Evolutionary conservation across 345 rosid genomes (phyloP).

Genomic region (Diplotaxis tenuifolia): DNA sequence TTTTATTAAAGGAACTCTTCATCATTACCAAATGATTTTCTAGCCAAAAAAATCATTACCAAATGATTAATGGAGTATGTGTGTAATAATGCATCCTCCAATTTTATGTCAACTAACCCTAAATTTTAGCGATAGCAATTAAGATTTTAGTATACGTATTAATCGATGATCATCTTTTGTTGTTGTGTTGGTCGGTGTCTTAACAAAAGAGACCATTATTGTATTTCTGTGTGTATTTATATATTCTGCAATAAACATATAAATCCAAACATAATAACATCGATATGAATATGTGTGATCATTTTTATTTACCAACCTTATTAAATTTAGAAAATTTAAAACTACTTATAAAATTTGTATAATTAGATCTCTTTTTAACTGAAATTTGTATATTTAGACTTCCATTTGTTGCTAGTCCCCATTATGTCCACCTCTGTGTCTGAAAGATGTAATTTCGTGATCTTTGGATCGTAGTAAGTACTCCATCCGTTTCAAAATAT

Average conservation of each 20-base stretch:
- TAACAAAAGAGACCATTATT: constrained; percentile 27
- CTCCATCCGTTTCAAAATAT: no score
- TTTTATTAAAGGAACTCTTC: not conserved
- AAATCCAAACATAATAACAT: constrained; percentile 6
- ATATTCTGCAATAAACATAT: constrained; percentile 13
- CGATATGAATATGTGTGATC: constrained; percentile 14
- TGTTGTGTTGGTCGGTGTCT: constrained; percentile 28
- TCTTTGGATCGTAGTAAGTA: no score
- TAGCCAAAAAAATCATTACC: no score
- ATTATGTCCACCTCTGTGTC: no score
- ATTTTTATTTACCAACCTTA: not conserved
- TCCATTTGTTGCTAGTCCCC: no score
- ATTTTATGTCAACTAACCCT: constrained; percentile 32
- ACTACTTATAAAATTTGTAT: not conserved
- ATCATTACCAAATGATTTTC: constrained; percentile 29
- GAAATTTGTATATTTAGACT: no score
- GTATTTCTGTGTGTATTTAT: constrained; percentile 2
- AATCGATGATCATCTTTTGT: constrained; percentile 21
- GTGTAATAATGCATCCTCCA: constrained; percentile 13
- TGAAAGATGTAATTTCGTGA: no score
- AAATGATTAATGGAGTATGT: constrained; percentile 29
- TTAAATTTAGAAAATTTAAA: not conserved
- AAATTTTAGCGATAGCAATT: constrained; percentile 29
- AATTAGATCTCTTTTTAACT: not conserved
- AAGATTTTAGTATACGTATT: not conserved